phyloP scores from a whole-genome alignment of 148 eudicot genomes.

The Fagopyrum homotropicum region DNA sequence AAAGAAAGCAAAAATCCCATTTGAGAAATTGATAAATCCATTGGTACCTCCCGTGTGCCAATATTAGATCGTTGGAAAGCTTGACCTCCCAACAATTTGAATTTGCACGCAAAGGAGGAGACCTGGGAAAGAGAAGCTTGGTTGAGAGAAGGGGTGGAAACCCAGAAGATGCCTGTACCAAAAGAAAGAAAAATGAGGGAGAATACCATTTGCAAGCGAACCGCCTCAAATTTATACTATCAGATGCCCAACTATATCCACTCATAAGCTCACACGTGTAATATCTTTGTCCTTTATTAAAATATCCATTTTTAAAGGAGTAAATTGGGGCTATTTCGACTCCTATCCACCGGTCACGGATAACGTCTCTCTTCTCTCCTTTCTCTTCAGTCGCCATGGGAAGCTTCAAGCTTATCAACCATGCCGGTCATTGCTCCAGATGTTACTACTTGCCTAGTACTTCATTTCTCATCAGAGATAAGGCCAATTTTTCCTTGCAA shows the following conservation, averaged over 20 bases:
- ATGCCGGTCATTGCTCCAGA: not conserved
- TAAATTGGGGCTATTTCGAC: not conserved
- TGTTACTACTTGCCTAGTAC: not conserved
- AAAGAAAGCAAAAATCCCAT: not conserved
- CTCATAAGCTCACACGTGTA: not conserved
- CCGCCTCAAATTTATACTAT: not conserved
- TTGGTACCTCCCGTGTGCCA: not conserved
- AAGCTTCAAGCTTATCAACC: not conserved
- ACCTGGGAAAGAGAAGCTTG: not conserved
- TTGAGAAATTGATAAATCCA: not conserved
- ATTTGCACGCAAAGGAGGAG: not conserved
- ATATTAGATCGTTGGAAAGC: no score
- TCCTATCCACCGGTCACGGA: constrained; percentile 7
- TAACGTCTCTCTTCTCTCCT: not conserved
- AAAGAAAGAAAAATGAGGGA: not conserved
- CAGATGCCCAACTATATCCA: not conserved
- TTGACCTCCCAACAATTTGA: no score
- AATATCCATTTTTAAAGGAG: not conserved
- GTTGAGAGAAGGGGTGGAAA: not conserved
- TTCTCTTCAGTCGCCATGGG: constrained; percentile 4
- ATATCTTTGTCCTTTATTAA: not conserved
- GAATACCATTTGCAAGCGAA: not conserved
- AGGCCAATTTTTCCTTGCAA: not conserved
- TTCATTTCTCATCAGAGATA: not conserved
- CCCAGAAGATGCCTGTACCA: not conserved